A percentile compares a stretch with the other conserved stretches of the same genome.
Evolutionary conservation across 257 asterid species (phyloP).

Genomic region (Eucommia ulmoides): DNA sequence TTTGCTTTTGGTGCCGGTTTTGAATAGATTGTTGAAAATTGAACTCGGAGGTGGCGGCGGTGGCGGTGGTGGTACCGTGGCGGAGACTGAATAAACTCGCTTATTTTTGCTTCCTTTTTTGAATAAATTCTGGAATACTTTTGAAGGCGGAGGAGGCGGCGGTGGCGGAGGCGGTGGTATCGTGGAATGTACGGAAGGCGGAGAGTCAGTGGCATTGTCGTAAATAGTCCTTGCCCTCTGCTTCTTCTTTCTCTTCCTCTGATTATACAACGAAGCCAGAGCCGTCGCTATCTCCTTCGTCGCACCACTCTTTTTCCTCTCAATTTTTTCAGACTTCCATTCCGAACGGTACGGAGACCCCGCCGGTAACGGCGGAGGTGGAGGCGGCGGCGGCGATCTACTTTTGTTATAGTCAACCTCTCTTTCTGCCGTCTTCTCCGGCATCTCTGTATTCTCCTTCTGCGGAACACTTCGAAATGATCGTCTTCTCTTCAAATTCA

Average conservation of each 20-base stretch:
- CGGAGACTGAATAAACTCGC: conserved; percentile 50
- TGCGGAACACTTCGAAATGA: conserved; percentile 40
- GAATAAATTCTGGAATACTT: conserved; percentile 48
- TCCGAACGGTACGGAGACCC: conserved; percentile 11
- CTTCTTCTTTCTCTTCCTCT: conserved; percentile 49
- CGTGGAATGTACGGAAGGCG: conserved; percentile 24
- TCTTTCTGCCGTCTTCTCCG: conserved; percentile 11
- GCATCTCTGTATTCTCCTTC: conserved; percentile 21
- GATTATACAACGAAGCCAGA: conserved; percentile 50
- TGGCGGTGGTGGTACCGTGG: conserved; percentile 37
- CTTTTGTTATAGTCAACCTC: conserved; percentile 13
- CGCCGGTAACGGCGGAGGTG: conserved; percentile 14
- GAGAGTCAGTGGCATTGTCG: conserved; percentile 27
- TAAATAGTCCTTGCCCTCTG: conserved; percentile 29
- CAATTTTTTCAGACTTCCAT: conserved; percentile 18
- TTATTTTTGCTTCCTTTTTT: conserved; percentile 50
- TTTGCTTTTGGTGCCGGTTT: conserved; percentile 41
- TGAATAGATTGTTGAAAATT: conserved; percentile 54
- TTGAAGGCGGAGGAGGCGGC: conserved; percentile 51
- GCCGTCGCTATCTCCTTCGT: conserved; percentile 63
- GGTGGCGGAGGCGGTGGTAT: conserved; percentile 47
- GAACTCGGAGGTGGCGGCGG: conserved; percentile 67
- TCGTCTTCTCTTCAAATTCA: conserved; percentile 32
- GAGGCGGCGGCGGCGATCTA: conserved; percentile 18
- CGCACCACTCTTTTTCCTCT: conserved; percentile 44